phyloP scores from a whole-genome alignment of 2,329 filamentous ascomycete species.

The Penicillium vulpinum region DNA sequence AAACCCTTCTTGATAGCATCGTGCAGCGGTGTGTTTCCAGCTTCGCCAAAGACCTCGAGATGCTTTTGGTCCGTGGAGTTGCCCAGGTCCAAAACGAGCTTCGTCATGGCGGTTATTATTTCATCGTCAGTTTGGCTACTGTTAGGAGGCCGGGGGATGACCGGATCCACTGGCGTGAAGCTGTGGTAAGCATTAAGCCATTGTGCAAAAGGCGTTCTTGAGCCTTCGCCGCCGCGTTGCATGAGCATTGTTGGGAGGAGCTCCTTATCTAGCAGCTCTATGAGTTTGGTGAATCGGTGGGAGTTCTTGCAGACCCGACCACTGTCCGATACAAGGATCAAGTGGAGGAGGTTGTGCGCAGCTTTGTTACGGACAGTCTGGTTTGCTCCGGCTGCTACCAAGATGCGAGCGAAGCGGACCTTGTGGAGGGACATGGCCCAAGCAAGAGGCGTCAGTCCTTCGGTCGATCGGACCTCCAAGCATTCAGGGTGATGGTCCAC shows the following conservation, averaged over 20 bases:
- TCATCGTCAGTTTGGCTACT: slow-evolving; percentile 23
- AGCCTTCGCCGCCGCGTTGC: slow-evolving; percentile 31
- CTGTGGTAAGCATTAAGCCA: slow-evolving; percentile 47
- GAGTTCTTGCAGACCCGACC: slow-evolving; percentile 31
- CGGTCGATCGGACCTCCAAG: slow-evolving; percentile 58
- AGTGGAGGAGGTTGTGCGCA: slow-evolving; percentile 70
- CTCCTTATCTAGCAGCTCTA: slow-evolving; percentile 62
- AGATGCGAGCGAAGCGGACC: slow-evolving; percentile 48
- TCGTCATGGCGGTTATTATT: slow-evolving; percentile 42
- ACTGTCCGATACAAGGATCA: slow-evolving; percentile 43
- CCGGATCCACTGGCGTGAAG: not conserved
- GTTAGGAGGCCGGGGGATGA: not conserved
- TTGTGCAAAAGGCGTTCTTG: slow-evolving; percentile 55
- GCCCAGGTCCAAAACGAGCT: slow-evolving; percentile 57
- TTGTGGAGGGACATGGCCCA: slow-evolving; percentile 59
- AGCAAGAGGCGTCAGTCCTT: slow-evolving; percentile 62
- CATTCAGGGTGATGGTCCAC: slow-evolving; percentile 61
- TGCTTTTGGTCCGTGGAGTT: slow-evolving; percentile 50
- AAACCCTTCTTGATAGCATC: slow-evolving; percentile 47
- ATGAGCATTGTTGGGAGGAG: slow-evolving; percentile 38
- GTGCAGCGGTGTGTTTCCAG: slow-evolving; percentile 49
- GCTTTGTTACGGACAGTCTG: slow-evolving; percentile 62
- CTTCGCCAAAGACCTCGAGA: slow-evolving; percentile 46
- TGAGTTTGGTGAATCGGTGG: slow-evolving; percentile 55
- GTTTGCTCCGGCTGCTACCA: slow-evolving; percentile 70